These are phyloP conservation scores for Solanum pennellii DNA, from an alignment of 257 asterid genomes.

Conservation along the genomic window DNA sequence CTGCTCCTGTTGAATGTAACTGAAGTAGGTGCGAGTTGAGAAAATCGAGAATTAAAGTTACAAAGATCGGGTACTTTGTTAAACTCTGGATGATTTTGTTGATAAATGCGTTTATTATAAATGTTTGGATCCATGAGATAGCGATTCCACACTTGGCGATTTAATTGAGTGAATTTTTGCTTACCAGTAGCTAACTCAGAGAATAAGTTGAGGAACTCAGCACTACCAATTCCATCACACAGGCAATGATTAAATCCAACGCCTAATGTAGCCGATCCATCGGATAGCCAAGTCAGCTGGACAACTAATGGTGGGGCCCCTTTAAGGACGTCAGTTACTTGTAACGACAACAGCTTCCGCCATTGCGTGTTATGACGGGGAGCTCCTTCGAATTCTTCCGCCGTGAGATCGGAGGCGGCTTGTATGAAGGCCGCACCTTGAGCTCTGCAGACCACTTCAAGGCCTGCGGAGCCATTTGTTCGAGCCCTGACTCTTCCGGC, in stretches of 20 bases:
- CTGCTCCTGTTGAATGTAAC: conserved; percentile 12
- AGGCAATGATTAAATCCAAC: conserved; percentile 55
- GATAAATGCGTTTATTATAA: neutral
- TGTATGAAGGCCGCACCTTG: conserved; percentile 55
- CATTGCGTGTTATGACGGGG: conserved; percentile 26
- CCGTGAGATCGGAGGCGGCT: conserved; percentile 22
- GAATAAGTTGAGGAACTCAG: conserved; percentile 47
- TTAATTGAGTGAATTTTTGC: conserved; percentile 1
- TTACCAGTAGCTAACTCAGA: conserved; percentile 34
- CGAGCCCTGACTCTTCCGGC: conserved; percentile 52
- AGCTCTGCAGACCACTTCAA: conserved; percentile 49
- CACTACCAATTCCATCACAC: conserved; percentile 54
- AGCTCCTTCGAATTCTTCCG: conserved; percentile 24
- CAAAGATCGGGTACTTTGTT: conserved; percentile 28
- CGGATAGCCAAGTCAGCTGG: conserved; percentile 69
- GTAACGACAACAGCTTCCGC: conserved; percentile 38
- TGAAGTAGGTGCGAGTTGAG: conserved; percentile 31
- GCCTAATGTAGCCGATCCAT: conserved; percentile 46
- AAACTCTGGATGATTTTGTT: conserved; percentile 33
- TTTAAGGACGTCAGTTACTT: conserved; percentile 34
- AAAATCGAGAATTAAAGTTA: conserved; percentile 24
- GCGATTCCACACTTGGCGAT: conserved; percentile 31
- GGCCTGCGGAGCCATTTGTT: conserved; percentile 32
- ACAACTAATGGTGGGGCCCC: conserved; percentile 57
- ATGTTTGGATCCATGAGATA: conserved; percentile 20